Evolutionary conservation across 768 basidiomycete genomes (phyloP).

Genomic region (Boletellus ananas): DNA sequence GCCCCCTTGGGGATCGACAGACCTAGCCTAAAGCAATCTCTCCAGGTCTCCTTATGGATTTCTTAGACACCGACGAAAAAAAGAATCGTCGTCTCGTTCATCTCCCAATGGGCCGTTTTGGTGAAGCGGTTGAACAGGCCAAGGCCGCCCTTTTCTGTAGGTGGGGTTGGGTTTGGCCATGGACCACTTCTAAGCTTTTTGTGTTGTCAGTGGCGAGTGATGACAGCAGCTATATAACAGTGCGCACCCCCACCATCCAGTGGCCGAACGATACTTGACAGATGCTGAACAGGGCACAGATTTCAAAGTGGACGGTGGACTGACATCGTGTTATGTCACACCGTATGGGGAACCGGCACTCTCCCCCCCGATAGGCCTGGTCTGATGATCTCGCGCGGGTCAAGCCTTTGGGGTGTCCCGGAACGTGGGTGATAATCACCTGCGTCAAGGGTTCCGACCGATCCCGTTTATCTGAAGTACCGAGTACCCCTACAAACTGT

Average conservation of each 20-base stretch:
- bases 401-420: background rate
- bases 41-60: constrained; percentile 96
- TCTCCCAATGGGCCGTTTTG: constrained; percentile 95
- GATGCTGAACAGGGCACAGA: constrained; percentile 64
- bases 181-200: constrained; percentile 6
- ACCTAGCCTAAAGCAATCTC: background rate
- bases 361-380: constrained; percentile 66
- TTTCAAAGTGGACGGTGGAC: constrained; percentile 94
- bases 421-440: background rate
- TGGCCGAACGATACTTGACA: constrained; percentile 3
- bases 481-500: background rate
- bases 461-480: no score
- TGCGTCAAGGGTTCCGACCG: no score
- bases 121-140: constrained; percentile 93
- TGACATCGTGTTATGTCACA: constrained; percentile 91
- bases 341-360: constrained; percentile 73
- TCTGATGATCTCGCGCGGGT: constrained; percentile 20
- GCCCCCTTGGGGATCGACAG: background rate
- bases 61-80: constrained; percentile 95
- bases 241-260: constrained; percentile 34
- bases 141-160: constrained; percentile 88
- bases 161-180: constrained; percentile 33
- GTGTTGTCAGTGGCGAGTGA: constrained; percentile 71
- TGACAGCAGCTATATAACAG: constrained; percentile 95
- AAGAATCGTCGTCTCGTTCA: constrained; percentile 85